phyloP scores from a whole-genome alignment of 2,329 filamentous ascomycete species.

The Hysterium pulicare region DNA sequence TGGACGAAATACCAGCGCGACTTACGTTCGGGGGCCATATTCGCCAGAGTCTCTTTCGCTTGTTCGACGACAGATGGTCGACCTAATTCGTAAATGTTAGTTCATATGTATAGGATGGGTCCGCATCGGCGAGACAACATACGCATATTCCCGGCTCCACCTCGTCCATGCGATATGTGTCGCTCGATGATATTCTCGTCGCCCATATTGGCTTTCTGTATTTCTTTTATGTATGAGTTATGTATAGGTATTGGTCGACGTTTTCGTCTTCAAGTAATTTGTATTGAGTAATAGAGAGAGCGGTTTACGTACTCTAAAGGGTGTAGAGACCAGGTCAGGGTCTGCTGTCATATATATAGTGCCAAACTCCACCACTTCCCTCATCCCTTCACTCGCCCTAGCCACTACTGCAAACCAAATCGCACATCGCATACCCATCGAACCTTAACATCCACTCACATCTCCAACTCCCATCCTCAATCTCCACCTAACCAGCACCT shows the following conservation, averaged over 20 bases:
- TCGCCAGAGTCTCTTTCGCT: constrained; percentile 8
- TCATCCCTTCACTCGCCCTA: background rate
- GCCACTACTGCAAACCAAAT: background rate
- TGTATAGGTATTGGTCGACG: too few species aligned
- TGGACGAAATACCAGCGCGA: background rate
- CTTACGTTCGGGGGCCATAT: constrained; percentile 2
- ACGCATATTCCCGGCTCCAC: constrained; percentile 20
- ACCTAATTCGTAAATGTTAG: constrained; percentile 3
- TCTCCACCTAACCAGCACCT: background rate
- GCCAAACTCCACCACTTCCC: background rate
- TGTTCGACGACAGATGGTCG: constrained; percentile 8
- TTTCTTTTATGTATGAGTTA: background rate
- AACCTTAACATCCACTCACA: background rate
- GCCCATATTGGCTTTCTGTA: constrained; percentile 5
- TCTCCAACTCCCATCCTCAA: background rate
- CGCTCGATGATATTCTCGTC: constrained; percentile 13
- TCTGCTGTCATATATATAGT: background rate
- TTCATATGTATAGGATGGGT: background rate
- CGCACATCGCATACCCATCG: background rate
- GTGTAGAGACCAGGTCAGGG: background rate
- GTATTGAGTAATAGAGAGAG: too few species aligned
- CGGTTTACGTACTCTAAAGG: too few species aligned
- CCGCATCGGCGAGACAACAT: constrained; percentile 3
- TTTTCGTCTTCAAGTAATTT: too few species aligned
- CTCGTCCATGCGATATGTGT: constrained; percentile 16